Conservation (phyloP, 2,329 filamentous ascomycete species). For the Pseudogymnoascus sp. region DNA sequence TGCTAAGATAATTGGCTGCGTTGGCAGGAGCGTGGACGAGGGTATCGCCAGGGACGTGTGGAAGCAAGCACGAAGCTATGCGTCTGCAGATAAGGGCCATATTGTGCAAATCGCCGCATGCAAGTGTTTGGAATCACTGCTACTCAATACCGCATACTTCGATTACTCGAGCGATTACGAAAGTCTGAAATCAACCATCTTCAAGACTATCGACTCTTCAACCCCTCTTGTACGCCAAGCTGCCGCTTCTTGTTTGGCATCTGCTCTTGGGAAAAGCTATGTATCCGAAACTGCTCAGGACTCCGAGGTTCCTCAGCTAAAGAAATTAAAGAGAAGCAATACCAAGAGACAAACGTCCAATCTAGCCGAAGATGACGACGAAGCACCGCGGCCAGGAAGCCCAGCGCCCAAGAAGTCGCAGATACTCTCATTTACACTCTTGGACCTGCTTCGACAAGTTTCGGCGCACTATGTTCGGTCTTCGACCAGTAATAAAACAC, state of each 20-base stretch:
- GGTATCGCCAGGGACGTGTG: conserved; percentile 78
- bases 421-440: conserved; percentile 64
- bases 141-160: conserved; percentile 70
- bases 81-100: conserved; percentile 70
- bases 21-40: conserved; percentile 75
- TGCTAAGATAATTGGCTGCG: conserved; percentile 66
- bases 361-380: conserved; percentile 66
- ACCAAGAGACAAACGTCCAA: conserved; percentile 41
- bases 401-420: conserved; percentile 67
- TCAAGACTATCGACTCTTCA: conserved; percentile 77
- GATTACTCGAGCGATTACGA: conserved; percentile 87
- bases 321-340: conserved; percentile 66
- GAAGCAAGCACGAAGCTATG: conserved; percentile 78
- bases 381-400: conserved; percentile 59
- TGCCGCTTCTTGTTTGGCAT: conserved; percentile 75
- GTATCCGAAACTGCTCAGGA: conserved; percentile 49
- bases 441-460: conserved; percentile 70
- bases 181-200: conserved; percentile 69
- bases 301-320: conserved; percentile 48
- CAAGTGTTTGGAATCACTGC: conserved; percentile 66
- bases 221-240: conserved; percentile 72
- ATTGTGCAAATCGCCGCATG: conserved; percentile 74
- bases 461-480: conserved; percentile 72
- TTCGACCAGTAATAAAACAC: conserved; percentile 69
- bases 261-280: conserved; percentile 74